These are phyloP conservation scores for Cercophora scortea DNA, from an alignment of 495 filamentous ascomycete genomes.

Conservation along the genomic window DNA sequence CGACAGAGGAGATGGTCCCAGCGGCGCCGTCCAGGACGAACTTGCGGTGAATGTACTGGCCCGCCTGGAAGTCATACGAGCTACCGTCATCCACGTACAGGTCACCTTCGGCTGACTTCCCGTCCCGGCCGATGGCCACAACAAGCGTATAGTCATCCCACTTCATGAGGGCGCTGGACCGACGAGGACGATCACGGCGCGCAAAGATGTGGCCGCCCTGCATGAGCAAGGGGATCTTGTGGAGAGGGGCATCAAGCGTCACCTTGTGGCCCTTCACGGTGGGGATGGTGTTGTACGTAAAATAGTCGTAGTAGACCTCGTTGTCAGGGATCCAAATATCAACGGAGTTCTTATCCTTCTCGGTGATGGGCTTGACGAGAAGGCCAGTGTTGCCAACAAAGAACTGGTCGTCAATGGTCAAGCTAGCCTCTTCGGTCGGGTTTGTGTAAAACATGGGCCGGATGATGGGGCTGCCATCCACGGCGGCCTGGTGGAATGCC, in stretches of 20 bases:
- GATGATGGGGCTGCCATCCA: constrained; percentile 78
- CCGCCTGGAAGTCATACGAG: constrained; percentile 77
- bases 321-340: constrained; percentile 82
- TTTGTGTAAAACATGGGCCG: constrained; percentile 88
- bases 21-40: constrained; percentile 49
- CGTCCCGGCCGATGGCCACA: constrained; percentile 61
- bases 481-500: constrained; percentile 81
- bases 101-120: constrained; percentile 62
- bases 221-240: constrained; percentile 83
- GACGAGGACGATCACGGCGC: constrained; percentile 76
- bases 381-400: constrained; percentile 83
- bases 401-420: constrained; percentile 86
- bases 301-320: constrained; percentile 90
- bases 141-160: constrained; percentile 93
- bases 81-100: constrained; percentile 94
- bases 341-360: constrained; percentile 60
- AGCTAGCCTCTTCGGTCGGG: constrained; percentile 77
- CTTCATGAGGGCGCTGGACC: constrained; percentile 80
- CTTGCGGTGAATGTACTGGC: constrained; percentile 75
- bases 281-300: constrained; percentile 66
- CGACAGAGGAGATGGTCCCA: constrained; percentile 44
- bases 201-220: constrained; percentile 87
- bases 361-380: constrained; percentile 78
- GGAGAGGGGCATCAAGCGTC: constrained; percentile 66
- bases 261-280: constrained; percentile 57